Conservation (phyloP, 2,329 filamentous ascomycete genomes). For the Pseudocercospora macadamiae region DNA sequence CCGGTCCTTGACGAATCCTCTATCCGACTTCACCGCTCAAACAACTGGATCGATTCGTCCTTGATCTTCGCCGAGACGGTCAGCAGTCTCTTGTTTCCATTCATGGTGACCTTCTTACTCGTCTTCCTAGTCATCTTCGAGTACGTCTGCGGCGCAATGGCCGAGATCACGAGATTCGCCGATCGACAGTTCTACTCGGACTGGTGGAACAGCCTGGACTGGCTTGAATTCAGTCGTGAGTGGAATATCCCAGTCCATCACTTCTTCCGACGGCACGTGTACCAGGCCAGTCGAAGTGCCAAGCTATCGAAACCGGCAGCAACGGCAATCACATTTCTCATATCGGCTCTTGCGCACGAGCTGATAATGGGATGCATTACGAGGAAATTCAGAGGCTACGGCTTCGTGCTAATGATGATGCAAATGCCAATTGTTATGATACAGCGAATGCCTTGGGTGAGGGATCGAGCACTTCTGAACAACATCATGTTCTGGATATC, state of each 20-base stretch:
- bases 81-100: constrained; percentile 89
- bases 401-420: constrained; percentile 92
- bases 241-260: constrained; percentile 99
- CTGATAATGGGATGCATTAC: constrained; percentile 98
- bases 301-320: constrained; percentile 76
- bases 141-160: constrained; percentile 91
- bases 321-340: constrained; percentile 87
- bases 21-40: constrained; percentile 52
- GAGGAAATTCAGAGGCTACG: constrained; percentile 93
- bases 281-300: constrained; percentile 72
- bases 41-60: constrained; percentile 64
- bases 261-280: constrained; percentile 93
- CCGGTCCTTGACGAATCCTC: constrained; percentile 80
- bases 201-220: constrained; percentile 76
- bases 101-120: constrained; percentile 92
- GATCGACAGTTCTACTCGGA: constrained; percentile 90
- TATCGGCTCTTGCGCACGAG: constrained; percentile 88
- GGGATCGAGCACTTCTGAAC: constrained; percentile 75
- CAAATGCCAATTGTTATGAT: constrained; percentile 94
- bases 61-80: constrained; percentile 88
- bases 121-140: constrained; percentile 99
- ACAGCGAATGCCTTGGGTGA: constrained; percentile 78
- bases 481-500: constrained; percentile 39
- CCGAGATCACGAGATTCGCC: constrained; percentile 81
- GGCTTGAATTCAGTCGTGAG: constrained; percentile 86